Percentiles rank a stretch among this genome's conserved stretches.
phyloP scores from a whole-genome alignment of 208 protist genomes.

The Leishmania arabica region DNA sequence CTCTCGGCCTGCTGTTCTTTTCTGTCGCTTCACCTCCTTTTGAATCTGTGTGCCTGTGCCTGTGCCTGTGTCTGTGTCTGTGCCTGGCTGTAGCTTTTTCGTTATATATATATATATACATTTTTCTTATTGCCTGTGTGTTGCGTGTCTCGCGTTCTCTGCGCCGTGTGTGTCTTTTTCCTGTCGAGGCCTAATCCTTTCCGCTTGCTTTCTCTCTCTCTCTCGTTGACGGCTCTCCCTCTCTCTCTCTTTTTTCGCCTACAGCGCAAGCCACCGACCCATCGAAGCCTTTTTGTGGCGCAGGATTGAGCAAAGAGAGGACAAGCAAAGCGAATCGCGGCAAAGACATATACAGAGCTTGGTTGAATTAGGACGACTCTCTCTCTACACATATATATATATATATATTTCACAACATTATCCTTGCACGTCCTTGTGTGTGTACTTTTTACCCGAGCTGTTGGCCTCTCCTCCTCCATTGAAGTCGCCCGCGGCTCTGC shows the following conservation, averaged over 20 bases:
- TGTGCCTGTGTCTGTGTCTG: background rate
- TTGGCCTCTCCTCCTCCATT: background rate
- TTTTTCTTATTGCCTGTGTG: background rate
- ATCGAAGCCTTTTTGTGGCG: background rate
- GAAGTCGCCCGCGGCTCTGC: background rate
- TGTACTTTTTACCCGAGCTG: background rate
- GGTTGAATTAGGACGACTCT: background rate
- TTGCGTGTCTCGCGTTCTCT: background rate
- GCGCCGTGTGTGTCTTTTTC: background rate
- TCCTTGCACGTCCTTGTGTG: background rate
- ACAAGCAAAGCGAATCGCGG: background rate
- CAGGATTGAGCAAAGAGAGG: background rate
- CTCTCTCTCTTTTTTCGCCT: background rate
- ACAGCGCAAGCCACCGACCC: background rate
- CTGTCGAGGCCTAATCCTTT: background rate
- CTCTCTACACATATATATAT: too few relatives aligned
- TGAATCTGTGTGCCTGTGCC: background rate
- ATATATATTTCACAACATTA: background rate
- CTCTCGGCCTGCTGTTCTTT: background rate
- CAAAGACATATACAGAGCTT: background rate
- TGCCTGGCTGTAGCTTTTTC: background rate
- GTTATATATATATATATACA: background rate
- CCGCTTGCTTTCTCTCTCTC: background rate
- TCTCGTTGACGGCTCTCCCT: background rate
- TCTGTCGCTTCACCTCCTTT: background rate